phyloP scores from a whole-genome alignment of 495 filamentous ascomycete genomes.

The Usnea hakonensis region DNA sequence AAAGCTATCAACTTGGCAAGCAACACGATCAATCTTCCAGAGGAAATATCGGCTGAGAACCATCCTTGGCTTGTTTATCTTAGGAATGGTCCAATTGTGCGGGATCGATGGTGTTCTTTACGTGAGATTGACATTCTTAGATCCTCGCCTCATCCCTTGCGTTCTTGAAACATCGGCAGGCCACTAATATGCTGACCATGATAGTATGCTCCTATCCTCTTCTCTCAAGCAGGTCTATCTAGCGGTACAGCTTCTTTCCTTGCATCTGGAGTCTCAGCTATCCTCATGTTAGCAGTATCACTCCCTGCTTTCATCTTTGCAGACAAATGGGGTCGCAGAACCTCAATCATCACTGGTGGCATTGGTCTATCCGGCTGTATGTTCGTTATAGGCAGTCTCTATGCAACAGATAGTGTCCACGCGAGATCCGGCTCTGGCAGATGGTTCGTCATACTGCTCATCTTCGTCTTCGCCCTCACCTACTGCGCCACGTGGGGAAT shows the following conservation, averaged over 20 bases:
- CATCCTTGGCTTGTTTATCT: conserved; percentile 37
- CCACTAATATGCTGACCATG: neutral
- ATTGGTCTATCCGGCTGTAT: conserved; percentile 38
- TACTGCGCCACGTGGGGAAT: conserved; percentile 36
- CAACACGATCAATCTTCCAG: conserved; percentile 22
- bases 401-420: conserved; percentile 43
- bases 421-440: conserved; percentile 36
- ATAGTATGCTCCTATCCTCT: conserved; percentile 47
- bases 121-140: too few species aligned
- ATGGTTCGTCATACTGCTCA: conserved; percentile 48
- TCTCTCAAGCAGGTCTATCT: conserved; percentile 44
- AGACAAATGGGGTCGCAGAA: conserved; percentile 58
- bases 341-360: conserved; percentile 49
- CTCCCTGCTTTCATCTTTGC: conserved; percentile 50
- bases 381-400: conserved; percentile 44
- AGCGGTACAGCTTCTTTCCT: conserved; percentile 44
- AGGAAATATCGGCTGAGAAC: conserved; percentile 32
- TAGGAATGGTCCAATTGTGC: conserved; percentile 41
- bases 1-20: neutral
- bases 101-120: conserved; percentile 47
- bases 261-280: conserved; percentile 45
- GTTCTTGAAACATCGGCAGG: too few species aligned
- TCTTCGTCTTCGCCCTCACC: conserved; percentile 34
- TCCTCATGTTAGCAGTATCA: conserved; percentile 47
- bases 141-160: too few species aligned